These are phyloP conservation scores for Arthrobotrys musiformis DNA, from an alignment of 2,329 filamentous ascomycete species.

Conservation along the genomic window DNA sequence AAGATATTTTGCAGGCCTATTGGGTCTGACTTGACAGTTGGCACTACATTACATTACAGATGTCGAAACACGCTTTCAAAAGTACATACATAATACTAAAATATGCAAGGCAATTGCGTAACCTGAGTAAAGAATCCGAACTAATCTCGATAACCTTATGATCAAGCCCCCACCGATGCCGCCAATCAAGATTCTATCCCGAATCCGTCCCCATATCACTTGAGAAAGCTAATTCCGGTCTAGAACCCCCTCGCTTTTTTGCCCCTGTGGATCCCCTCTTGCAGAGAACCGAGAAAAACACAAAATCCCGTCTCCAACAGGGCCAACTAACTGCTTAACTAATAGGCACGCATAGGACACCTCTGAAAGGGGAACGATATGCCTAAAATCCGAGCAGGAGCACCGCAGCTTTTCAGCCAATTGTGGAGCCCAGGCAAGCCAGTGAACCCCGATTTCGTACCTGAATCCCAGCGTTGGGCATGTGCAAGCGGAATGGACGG, in stretches of 20 bases:
- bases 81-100: conserved; percentile 5
- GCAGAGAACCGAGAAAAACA: conserved; percentile 17
- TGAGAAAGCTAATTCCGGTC: conserved; percentile 4
- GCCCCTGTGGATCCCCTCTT: conserved; percentile 31
- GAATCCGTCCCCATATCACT: conserved; percentile 1
- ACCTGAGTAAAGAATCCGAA: conserved; percentile 6
- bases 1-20: conserved; percentile 1
- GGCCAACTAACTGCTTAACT: conserved; percentile 7
- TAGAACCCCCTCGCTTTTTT: conserved; percentile 11
- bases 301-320: not conserved
- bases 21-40: conserved; percentile 2
- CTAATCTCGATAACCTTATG: conserved; percentile 12
- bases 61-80: conserved; percentile 4
- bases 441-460: conserved; percentile 41
- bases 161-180: conserved; percentile 27
- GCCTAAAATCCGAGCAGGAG: conserved; percentile 32
- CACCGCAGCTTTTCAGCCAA: conserved; percentile 18
- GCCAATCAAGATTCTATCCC: not conserved
- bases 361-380: conserved; percentile 37
- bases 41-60: conserved; percentile 7
- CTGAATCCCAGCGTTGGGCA: conserved; percentile 43
- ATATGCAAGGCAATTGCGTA: conserved; percentile 15
- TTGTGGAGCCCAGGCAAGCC: conserved; percentile 26
- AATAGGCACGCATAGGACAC: conserved; percentile 28
- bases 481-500: conserved; percentile 37